Conservation (phyloP, 495 filamentous ascomycete species). For the Parathielavia appendiculata region DNA sequence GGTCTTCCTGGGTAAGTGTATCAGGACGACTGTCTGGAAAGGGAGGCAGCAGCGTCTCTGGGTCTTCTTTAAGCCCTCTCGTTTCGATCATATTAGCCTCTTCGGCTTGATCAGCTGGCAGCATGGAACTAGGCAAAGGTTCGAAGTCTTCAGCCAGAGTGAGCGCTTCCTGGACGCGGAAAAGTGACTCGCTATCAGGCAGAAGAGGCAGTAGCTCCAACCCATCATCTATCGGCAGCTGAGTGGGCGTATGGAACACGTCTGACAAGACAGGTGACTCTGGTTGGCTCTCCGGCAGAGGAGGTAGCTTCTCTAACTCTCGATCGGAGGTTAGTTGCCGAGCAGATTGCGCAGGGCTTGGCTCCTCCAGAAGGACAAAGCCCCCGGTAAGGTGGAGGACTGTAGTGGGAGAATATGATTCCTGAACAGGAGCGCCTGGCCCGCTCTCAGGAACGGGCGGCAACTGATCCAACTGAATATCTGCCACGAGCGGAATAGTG, state of each 20-base stretch:
- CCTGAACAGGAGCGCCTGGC: background rate
- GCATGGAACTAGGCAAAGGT: background rate
- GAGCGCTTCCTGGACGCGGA: background rate
- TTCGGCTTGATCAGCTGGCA: background rate
- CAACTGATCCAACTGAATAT: background rate
- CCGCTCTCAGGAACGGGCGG: conserved; percentile 6
- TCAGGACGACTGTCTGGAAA: background rate
- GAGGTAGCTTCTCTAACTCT: conserved; percentile 8
- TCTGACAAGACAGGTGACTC: background rate
- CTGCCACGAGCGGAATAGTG: background rate
- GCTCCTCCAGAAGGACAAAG: background rate
- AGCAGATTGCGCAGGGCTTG: background rate
- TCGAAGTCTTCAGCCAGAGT: background rate
- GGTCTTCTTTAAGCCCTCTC: no score
- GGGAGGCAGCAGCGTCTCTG: no score
- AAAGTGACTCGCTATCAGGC: conserved; percentile 7
- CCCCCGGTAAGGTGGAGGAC: background rate
- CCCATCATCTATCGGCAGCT: background rate
- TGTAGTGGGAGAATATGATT: background rate
- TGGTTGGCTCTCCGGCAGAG: conserved; percentile 16
- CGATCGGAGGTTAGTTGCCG: background rate
- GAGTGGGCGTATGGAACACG: background rate
- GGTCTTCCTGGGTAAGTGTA: background rate
- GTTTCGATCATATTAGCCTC: no score
- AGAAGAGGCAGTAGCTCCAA: background rate